Evolutionary conservation across 2,329 filamentous ascomycete genomes (phyloP), one percentile per base, ranked within the genome.

Genomic region (Aureobasidium sp.): DNA sequence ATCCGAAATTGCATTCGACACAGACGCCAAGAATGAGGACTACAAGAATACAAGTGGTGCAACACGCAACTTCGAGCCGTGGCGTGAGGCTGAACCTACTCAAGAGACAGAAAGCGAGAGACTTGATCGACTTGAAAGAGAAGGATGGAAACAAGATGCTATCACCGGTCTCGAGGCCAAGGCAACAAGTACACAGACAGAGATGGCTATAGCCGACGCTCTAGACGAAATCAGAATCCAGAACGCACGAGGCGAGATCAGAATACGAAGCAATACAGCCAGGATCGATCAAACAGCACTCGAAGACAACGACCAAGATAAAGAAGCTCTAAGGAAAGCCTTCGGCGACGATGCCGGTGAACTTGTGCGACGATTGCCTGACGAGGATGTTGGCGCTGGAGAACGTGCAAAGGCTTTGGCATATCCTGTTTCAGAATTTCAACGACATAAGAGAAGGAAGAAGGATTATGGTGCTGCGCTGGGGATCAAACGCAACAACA

Each of bases 191-290:
- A 91, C 92, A 1, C 92, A 94, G 78, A 82, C 88, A 45, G 94
- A 99, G 75, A 99, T 99, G 92, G 90, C 89, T 21, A 90, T 97
- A 49, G 94, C 94, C 2, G 94, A 99, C 78, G 92, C 92, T 9
- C 78, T 99, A 61, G 94, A 99, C 74, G 92, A 97, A 77, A 97
- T 97, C 62, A 82, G 93, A 61, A 92, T 90, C 58, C 80, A 93
- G 66, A 99, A 97, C 76, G 94, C 94, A 7, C 81, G 91, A 65
- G 85, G 94, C 55, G 90, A 95, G 73, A 82, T 34, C 32, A 34
- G 32, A 10, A 10, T 34, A 34, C 32, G 32, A 34, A 34, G 9
- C 9, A 34, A 34, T 10, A 34, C 89, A 66, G 88, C 87, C 10
- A 39, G 36, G 6, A 16, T 16, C 36, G 13, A 10, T 39, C 36